Evolutionary conservation across 495 filamentous ascomycete genomes (phyloP).

Genomic region (Entonaema liquescens): DNA sequence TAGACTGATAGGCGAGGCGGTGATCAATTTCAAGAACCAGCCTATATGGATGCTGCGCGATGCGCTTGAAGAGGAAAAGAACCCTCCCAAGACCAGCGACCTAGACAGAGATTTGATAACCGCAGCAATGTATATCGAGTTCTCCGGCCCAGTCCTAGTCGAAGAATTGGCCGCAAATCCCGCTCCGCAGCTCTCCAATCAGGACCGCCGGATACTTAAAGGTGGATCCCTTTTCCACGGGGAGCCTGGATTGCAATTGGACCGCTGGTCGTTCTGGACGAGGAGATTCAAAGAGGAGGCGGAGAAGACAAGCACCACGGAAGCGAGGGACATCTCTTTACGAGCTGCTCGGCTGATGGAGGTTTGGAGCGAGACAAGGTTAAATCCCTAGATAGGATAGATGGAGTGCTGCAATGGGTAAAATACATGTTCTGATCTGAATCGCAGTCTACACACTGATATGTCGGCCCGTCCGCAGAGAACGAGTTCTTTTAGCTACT

Average conservation of each 20-base stretch:
- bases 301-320: slow-evolving; percentile 17
- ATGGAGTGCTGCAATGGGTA: background rate
- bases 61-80: slow-evolving; percentile 28
- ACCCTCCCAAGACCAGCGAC: background rate
- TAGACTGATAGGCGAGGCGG: slow-evolving; percentile 31
- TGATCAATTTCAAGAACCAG: slow-evolving; percentile 17
- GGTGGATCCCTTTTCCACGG: slow-evolving; percentile 35
- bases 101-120: slow-evolving; percentile 21
- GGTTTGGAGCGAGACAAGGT: slow-evolving; percentile 25
- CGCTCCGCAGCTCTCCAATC: slow-evolving; percentile 22
- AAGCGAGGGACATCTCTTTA: slow-evolving; percentile 33
- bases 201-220: slow-evolving; percentile 15
- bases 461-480: background rate
- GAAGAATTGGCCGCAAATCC: slow-evolving; percentile 28
- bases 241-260: slow-evolving; percentile 24
- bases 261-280: slow-evolving; percentile 41
- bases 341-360: slow-evolving; percentile 41
- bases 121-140: slow-evolving; percentile 44
- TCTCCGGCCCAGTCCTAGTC: slow-evolving; percentile 32
- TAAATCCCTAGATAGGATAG: background rate
- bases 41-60: slow-evolving; percentile 42
- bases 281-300: slow-evolving; percentile 34
- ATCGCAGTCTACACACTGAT: background rate
- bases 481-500: too few relatives aligned
- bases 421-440: background rate